These are phyloP conservation scores for Fusarium austroafricanum DNA, from an alignment of 2,329 filamentous ascomycete species.

Conservation along the genomic window DNA sequence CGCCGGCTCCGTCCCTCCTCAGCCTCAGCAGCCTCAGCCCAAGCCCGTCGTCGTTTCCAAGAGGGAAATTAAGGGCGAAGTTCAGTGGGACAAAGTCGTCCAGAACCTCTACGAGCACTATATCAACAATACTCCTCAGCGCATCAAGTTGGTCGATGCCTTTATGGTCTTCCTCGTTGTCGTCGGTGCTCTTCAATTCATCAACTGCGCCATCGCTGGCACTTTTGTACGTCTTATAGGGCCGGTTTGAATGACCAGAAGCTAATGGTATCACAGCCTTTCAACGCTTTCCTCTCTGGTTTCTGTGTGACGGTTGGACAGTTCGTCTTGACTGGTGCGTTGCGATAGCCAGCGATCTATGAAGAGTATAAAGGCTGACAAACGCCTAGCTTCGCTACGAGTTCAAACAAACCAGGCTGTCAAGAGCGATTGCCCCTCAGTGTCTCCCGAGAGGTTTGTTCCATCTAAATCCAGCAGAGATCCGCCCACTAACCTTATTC, in stretches of 20 bases:
- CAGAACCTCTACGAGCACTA: conserved; percentile 82
- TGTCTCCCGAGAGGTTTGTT: conserved; percentile 80
- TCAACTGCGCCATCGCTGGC: conserved; percentile 90
- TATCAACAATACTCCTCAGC: conserved; percentile 82
- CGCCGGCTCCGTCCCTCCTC: conserved; percentile 43
- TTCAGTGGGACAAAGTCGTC: conserved; percentile 69
- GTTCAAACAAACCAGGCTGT: conserved; percentile 92
- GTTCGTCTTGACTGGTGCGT: conserved; percentile 90
- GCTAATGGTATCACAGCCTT: conserved; percentile 72
- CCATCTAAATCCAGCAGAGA: neutral
- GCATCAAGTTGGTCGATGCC: conserved; percentile 89
- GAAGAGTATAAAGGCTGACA: conserved; percentile 17
- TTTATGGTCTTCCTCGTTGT: conserved; percentile 90
- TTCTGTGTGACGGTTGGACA: conserved; percentile 96
- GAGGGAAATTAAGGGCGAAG: conserved; percentile 39
- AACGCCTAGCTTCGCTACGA: conserved; percentile 72
- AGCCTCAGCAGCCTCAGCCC: conserved; percentile 35
- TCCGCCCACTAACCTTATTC: conserved; percentile 35
- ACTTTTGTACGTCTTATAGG: conserved; percentile 80
- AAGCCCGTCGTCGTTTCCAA: conserved; percentile 31
- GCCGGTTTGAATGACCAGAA: neutral
- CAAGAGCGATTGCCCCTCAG: conserved; percentile 78
- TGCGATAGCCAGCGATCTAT: neutral
- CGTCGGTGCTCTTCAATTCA: conserved; percentile 90
- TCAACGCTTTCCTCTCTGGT: conserved; percentile 97